Conservation (phyloP, 2,329 filamentous ascomycete genomes). For the Mariannaea sp. region DNA sequence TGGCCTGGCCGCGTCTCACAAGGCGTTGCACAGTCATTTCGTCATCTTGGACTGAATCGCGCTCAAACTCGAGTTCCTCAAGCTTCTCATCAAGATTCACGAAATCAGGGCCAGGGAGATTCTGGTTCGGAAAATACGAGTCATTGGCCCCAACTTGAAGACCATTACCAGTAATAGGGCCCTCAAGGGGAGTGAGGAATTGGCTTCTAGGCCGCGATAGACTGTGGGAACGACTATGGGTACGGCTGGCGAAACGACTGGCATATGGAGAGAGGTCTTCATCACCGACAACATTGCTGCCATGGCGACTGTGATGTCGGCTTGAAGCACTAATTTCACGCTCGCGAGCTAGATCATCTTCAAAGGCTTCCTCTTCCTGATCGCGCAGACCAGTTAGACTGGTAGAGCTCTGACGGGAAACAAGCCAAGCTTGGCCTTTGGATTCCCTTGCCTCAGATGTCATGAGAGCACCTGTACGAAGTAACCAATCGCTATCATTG, state of each 20-base stretch:
- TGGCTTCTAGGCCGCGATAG: conserved; percentile 44
- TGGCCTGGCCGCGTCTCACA: conserved; percentile 57
- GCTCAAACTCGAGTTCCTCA: conserved; percentile 57
- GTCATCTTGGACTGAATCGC: conserved; percentile 58
- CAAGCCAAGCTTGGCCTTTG: conserved; percentile 72
- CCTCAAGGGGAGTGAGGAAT: conserved; percentile 52
- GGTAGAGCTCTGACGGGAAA: conserved; percentile 68
- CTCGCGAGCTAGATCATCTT: conserved; percentile 57
- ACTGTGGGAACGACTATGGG: conserved; percentile 50
- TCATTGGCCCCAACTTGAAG: conserved; percentile 32
- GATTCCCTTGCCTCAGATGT: conserved; percentile 66
- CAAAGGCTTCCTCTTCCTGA: conserved; percentile 57
- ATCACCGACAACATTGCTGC: conserved; percentile 50
- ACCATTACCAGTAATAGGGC: conserved; percentile 43
- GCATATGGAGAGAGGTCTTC: conserved; percentile 42
- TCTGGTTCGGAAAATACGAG: conserved; percentile 33
- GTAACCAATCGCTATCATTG: conserved; percentile 66
- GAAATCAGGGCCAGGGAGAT: conserved; percentile 62
- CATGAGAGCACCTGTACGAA: conserved; percentile 66
- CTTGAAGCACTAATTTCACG: conserved; percentile 49
- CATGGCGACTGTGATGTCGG: conserved; percentile 53
- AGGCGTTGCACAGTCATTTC: conserved; percentile 63
- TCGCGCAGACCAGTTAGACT: conserved; percentile 59
- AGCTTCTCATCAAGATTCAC: conserved; percentile 65
- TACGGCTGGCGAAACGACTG: conserved; percentile 56